These are phyloP conservation scores for Plasmodiophora brassicae DNA, from an alignment of 208 protist genomes.

Conservation along the genomic window DNA sequence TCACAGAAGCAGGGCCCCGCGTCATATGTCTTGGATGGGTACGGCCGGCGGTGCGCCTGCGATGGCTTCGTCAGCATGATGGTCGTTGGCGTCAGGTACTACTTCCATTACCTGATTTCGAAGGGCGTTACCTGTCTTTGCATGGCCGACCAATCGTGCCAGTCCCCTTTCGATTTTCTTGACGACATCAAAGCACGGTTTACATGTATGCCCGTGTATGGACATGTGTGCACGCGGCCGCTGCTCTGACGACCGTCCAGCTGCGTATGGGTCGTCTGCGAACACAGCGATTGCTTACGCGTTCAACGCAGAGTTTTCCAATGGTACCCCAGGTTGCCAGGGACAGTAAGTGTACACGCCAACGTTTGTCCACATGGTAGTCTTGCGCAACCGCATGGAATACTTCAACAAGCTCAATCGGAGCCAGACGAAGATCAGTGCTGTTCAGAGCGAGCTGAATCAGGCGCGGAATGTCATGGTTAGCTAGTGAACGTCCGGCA, in stretches of 20 bases:
- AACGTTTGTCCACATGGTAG: no score
- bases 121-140: background rate
- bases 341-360: no score
- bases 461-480: slow-evolving; percentile 8
- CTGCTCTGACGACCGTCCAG: no score
- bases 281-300: background rate
- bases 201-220: background rate
- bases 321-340: no score
- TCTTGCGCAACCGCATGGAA: background rate
- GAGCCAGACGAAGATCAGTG: background rate
- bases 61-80: background rate
- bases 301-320: background rate
- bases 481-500: no score
- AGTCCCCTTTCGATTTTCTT: background rate
- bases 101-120: background rate
- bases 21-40: background rate
- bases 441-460: background rate
- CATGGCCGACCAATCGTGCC: background rate
- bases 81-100: background rate
- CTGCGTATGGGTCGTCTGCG: background rate
- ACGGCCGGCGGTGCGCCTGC: background rate
- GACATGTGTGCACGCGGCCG: no score
- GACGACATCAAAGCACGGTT: background rate
- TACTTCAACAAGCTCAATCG: background rate
- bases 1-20: background rate